Base-by-base conservation (phyloP, 768 basidiomycete species). In the Zangia roseola region DNA sequence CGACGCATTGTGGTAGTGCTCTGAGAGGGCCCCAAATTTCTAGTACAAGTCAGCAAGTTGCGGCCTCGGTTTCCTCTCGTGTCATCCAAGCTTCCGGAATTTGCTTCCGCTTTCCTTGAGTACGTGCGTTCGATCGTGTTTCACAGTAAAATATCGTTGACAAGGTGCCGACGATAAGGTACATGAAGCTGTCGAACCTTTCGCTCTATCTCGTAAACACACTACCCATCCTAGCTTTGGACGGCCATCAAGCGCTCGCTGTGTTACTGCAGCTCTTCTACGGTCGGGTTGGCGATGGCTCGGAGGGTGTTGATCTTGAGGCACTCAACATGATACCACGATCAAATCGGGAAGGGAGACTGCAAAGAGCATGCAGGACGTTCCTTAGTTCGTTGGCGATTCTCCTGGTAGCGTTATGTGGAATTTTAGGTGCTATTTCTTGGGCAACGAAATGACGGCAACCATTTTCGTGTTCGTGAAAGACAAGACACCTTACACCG, bases 161-260 rank as follows among this genome's bases (percentile, higher is more conserved):
- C 16, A 31, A 5, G 37, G 17, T 7, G 14, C 36, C 4, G n/a
- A 25, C 10, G 46, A 16, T 16, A 55, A 87, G 88, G 52, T 88
- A 88, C 51, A 65, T 83, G 50, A 68, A 71, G 28, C 79, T 81
- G 59, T 75, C 88, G 2, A 82, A 83, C n/a, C 65, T 93, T 26
- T 92, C 90, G 3, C 72, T 94, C 2, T 92, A 80, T 64, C 68
- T 92, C 49, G 83, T 94, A 71, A 94, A 94, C 63, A 77, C 90
- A 23, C 74, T 94, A 20, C 91, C 92, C 0, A 62, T 93, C 28
- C 78, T 80, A 3, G 69, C 72, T 40, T 72, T 94, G 17, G 92
- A 94, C 52, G 92, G 92, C 23, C 68, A 74, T 8, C 78, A 84
- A 54, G 69, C 87, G 17, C 71, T 91, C 9, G 62, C 59, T 9